These are phyloP conservation scores for Ammopiptanthus mongolicus DNA, from an alignment of 306 rosid genomes.

Conservation along the genomic window DNA sequence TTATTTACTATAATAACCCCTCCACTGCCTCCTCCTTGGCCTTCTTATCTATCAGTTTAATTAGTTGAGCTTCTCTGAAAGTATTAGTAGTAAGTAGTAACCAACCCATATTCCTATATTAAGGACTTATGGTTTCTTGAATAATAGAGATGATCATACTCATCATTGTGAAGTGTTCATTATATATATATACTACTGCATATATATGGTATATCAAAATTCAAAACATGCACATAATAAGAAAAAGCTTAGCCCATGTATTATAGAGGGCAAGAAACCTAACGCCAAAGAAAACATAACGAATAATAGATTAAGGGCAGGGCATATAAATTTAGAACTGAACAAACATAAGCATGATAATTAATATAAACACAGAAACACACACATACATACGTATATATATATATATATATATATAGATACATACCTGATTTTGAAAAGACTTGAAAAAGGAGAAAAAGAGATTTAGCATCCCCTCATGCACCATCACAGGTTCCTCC, in stretches of 20 bases:
- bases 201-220: not conserved
- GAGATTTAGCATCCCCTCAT: constrained; percentile 47
- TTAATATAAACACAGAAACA: no score
- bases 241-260: not conserved
- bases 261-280: not conserved
- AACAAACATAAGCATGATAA: not conserved
- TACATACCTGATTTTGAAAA: constrained; percentile 45
- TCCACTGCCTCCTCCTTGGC: not conserved
- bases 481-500: constrained; percentile 46
- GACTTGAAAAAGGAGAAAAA: constrained; percentile 24
- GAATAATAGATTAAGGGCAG: no score
- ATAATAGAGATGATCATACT: no score
- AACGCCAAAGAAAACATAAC: not conserved
- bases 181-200: not conserved
- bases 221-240: not conserved
- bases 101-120: no score
- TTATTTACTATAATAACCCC: no score
- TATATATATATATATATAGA: not conserved
- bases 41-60: not conserved
- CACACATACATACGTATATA: no score
- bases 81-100: not conserved
- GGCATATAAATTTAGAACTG: not conserved
- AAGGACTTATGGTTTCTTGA: no score
- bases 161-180: no score
- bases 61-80: not conserved